These are phyloP conservation scores for Metahyphopichia silvanorum DNA, from an alignment of 805 yeast genomes.

Conservation along the genomic window DNA sequence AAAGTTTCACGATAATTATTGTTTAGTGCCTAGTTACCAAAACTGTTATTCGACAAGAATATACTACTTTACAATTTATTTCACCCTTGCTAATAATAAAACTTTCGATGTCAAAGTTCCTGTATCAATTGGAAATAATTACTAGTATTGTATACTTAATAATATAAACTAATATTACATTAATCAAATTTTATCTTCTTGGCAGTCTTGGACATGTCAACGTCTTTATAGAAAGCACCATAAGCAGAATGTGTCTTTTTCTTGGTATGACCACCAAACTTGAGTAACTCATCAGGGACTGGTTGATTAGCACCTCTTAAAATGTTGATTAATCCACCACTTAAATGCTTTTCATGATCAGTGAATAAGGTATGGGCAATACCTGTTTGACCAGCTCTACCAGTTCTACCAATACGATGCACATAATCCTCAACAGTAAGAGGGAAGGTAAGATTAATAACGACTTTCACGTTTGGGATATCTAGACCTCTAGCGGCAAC, in stretches of 20 bases:
- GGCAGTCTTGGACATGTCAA: conserved; percentile 77
- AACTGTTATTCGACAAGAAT: conserved; percentile 28
- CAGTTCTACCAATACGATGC: conserved; percentile 97
- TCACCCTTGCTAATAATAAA: conserved; percentile 19
- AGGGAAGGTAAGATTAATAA: conserved; percentile 93
- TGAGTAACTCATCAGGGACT: conserved; percentile 91
- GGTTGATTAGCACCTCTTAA: conserved; percentile 91
- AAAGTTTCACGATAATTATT: conserved; percentile 10
- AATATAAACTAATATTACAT: neutral
- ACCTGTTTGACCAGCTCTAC: conserved; percentile 96
- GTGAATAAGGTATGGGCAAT: conserved; percentile 94
- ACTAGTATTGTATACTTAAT: neutral
- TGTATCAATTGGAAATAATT: conserved; percentile 19
- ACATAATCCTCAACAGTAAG: conserved; percentile 95
- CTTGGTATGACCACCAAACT: conserved; percentile 97
- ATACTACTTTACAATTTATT: conserved; percentile 24
- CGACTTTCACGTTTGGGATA: conserved; percentile 95
- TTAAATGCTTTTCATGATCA: conserved; percentile 92
- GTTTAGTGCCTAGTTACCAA: conserved; percentile 38
- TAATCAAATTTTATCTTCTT: conserved; percentile 85
- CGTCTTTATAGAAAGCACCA: conserved; percentile 95
- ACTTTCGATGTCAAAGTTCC: conserved; percentile 26
- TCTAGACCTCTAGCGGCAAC: conserved; percentile 98
- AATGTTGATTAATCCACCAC: conserved; percentile 91
- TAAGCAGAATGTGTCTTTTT: conserved; percentile 97